These are phyloP conservation scores for Knufia fluminis DNA, from an alignment of 2,329 filamentous ascomycete species.

Conservation along the genomic window DNA sequence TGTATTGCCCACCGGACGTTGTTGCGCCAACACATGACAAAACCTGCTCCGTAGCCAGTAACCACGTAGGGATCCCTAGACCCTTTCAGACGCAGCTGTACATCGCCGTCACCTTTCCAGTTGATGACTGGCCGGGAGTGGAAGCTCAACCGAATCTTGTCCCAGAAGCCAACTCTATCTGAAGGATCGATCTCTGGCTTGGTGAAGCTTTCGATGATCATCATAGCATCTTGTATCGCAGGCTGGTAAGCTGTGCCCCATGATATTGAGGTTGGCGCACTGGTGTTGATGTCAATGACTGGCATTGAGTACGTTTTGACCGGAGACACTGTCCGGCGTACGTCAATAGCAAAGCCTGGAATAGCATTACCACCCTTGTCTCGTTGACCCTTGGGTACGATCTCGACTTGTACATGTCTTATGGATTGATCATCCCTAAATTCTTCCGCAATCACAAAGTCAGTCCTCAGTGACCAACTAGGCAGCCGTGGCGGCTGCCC, in stretches of 20 bases:
- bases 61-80: conserved; percentile 88
- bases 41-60: conserved; percentile 84
- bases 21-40: conserved; percentile 97
- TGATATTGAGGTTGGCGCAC: conserved; percentile 81
- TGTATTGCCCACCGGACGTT: conserved; percentile 84
- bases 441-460: conserved; percentile 95
- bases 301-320: conserved; percentile 97
- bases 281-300: conserved; percentile 83
- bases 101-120: conserved; percentile 93
- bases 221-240: conserved; percentile 99
- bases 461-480: conserved; percentile 74
- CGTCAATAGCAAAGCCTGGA: conserved; percentile 70
- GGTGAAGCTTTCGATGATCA: conserved; percentile 94
- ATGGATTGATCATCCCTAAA: conserved; percentile 72
- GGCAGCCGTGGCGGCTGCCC: conserved; percentile 70
- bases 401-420: conserved; percentile 69
- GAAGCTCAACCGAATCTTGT: conserved; percentile 90
- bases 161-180: conserved; percentile 94
- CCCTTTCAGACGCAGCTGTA: conserved; percentile 84
- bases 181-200: conserved; percentile 92
- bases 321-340: conserved; percentile 81
- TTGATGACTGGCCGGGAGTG: conserved; percentile 81
- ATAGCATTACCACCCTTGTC: conserved; percentile 45
- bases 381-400: conserved; percentile 61
- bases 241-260: conserved; percentile 98